A percentile compares a stretch with the other conserved stretches of the same genome.
These are phyloP conservation scores for Clarireedia monteithiana DNA, from an alignment of 2,329 filamentous ascomycete species.

Conservation along the genomic window DNA sequence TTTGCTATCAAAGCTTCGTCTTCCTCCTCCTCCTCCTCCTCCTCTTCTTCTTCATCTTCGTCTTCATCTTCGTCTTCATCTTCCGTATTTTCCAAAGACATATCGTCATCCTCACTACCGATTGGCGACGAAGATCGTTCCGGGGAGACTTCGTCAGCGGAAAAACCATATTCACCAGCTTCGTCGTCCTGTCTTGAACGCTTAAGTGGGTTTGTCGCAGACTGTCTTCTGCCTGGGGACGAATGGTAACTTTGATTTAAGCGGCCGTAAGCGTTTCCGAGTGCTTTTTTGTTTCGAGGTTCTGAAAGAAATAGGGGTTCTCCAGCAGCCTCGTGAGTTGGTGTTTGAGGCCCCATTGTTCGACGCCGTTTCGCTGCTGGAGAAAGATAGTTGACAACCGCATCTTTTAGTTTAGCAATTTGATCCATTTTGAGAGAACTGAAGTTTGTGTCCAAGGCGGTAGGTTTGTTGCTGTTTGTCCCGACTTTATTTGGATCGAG, in stretches of 20 bases:
- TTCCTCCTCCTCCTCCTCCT: conserved; percentile 13
- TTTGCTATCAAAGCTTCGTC: conserved; percentile 13
- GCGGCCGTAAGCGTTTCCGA: conserved; percentile 9
- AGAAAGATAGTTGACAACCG: conserved; percentile 23
- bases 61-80: conserved; percentile 8
- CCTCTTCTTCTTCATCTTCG: conserved; percentile 13
- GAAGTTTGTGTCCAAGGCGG: no score
- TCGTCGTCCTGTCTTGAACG: conserved; percentile 20
- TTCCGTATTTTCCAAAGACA: not conserved
- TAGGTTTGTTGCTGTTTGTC: no score
- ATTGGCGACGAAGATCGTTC: conserved; percentile 17
- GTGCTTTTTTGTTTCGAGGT: conserved; percentile 13
- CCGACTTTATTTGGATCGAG: not conserved
- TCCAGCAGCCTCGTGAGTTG: conserved; percentile 7
- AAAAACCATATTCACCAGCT: conserved; percentile 7
- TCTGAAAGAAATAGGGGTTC: conserved; percentile 17
- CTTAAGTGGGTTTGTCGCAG: conserved; percentile 19
- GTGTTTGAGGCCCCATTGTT: conserved; percentile 21
- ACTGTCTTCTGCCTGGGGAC: conserved; percentile 10
- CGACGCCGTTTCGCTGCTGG: conserved; percentile 27
- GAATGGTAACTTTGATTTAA: conserved; percentile 16
- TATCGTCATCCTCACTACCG: not conserved
- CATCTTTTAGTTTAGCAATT: conserved; percentile 24
- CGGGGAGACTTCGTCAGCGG: conserved; percentile 12
- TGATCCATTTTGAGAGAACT: conserved; percentile 19